Evolutionary conservation across 2,329 filamentous ascomycete species (phyloP).

Genomic region (Lecanicillium sp.): DNA sequence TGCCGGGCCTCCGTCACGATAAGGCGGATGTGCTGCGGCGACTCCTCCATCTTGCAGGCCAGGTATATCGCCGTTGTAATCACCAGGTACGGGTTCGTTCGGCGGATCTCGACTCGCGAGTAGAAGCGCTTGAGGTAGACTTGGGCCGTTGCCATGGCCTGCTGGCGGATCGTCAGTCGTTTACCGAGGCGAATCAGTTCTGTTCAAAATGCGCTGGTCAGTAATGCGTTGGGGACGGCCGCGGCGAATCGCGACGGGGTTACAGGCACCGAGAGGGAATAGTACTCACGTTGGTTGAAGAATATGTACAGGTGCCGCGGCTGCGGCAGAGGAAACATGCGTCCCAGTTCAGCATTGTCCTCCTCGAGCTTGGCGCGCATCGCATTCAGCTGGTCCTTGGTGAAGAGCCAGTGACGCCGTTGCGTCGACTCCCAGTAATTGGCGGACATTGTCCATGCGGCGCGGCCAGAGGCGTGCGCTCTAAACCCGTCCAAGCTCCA

Average conservation of each 20-base stretch:
- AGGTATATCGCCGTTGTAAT: conserved; percentile 91
- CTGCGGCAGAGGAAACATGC: conserved; percentile 76
- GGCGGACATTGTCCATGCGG: conserved; percentile 64
- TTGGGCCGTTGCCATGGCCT: conserved; percentile 88
- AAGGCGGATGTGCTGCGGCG: conserved; percentile 88
- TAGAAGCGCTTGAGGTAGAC: conserved; percentile 95
- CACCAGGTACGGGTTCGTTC: conserved; percentile 88
- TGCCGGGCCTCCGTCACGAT: conserved; percentile 80
- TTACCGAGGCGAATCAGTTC: conserved; percentile 79
- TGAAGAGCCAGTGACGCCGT: conserved; percentile 82
- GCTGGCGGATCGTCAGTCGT: conserved; percentile 77
- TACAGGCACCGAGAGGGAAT: conserved; percentile 3
- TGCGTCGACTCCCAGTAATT: conserved; percentile 98
- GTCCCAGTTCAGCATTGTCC: conserved; percentile 64
- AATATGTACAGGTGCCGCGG: conserved; percentile 80
- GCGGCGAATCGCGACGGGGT: background rate
- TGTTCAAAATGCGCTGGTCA: conserved; percentile 22
- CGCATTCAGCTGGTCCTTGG: conserved; percentile 68
- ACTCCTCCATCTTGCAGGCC: conserved; percentile 97
- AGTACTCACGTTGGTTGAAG: conserved; percentile 71
- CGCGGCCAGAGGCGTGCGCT: background rate
- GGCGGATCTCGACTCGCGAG: conserved; percentile 79
- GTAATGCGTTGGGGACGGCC: conserved; percentile 7
- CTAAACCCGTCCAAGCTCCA: background rate
- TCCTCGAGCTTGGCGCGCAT: conserved; percentile 72